Evolutionary conservation across 78 protist genomes (phyloP), one percentile per base, ranked within the genome.

Genomic region (Mantamonas sphyraenae): DNA sequence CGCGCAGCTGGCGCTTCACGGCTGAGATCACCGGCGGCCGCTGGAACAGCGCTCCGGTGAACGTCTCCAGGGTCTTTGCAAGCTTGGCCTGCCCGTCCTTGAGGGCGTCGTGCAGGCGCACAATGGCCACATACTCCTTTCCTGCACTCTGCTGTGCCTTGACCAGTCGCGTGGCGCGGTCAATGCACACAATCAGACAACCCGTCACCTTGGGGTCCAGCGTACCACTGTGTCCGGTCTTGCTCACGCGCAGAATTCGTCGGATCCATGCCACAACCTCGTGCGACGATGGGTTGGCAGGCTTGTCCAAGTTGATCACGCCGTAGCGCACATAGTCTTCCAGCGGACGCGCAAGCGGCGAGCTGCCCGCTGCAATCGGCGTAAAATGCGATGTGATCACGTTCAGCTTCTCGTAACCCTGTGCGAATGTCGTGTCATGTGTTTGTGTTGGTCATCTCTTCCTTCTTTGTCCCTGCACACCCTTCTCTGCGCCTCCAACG

Each of bases 141-240:
- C 98, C 98, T 3, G 99, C 99, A 45, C 88, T 73, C 79, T 98
- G 99, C 83, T 98, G 99, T 17, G 98, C 81, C 87, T 98, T 98
- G 34, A 95, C 99, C n/a, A 98, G 84, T 35, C 99, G 93, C 9
- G 99, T 97, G 51, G 99, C 99, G 5, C 99, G 76, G 71, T 98
- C 95, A 30, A 96, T 30, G 71, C 98, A 96, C 33, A 98, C 97
- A 37, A 97, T 88, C 50, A 97, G 85, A 63, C 91, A 85, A 34
- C 99, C 99, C 17, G 99, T 97, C 20, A 98, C 99, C 81, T 95
- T 87, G 42, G 99, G 99, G 81, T 98, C 99, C n/a, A 98, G 92
- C 1, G 99, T 98, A 34, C 99, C 99, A 28, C 81, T 34, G 80
- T 95, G 98, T 26, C 99, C 99, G 7, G 98, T 93, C 82, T 94